Evolutionary conservation across 2,329 filamentous ascomycete species (phyloP), one percentile per base, ranked within the genome.

Genomic region (Tolypocladium amazonense): DNA sequence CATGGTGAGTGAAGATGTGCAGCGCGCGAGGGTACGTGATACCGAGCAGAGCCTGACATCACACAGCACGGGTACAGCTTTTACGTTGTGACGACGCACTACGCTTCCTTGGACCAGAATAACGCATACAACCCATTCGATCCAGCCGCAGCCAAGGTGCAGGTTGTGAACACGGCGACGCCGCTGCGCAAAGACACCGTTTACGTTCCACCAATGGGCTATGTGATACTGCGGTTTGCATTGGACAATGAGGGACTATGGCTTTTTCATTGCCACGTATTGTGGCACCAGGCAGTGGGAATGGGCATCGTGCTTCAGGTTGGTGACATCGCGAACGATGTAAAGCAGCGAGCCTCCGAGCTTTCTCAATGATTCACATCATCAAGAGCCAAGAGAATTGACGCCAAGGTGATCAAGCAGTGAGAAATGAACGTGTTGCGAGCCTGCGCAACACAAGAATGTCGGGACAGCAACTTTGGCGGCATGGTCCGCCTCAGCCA

Each of bases 221-320:
- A 75, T 60, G 70, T 71, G 1, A 67, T 75, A 1, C 55, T 75
- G 15, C 65, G 72, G 5, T 70, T 76, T 45, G 63, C 61, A 15
- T 65, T 72, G 5, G 68, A 75, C 58, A 75, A 75, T 59, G 63
- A 68, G 9, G 73, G 73, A 1, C 57, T 75, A 14, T 75, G 73
- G 74, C 65, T 73, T 50, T 67, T 75, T 54, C 73, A 75, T 60
- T 75, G 73, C 43, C 72, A 74, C 64, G 67, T 73, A 1, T 60
- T 74, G 6, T 75, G 72, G 65, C 72, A 72, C 47, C 66, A 68
- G 60, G 75, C 71, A 1, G 73, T 71, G 35, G 76, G 77, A 15
- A 62, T 65, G 61, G 63, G 59, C 20, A 62, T 55, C 11, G 62
- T 57, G 25, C 56, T 65, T 5, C 61, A 64, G 33, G 45, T 61